Evolutionary conservation across 306 rosid genomes (phyloP), one percentile per base, ranked within the genome.

Genomic region (Vigna trinervia): DNA sequence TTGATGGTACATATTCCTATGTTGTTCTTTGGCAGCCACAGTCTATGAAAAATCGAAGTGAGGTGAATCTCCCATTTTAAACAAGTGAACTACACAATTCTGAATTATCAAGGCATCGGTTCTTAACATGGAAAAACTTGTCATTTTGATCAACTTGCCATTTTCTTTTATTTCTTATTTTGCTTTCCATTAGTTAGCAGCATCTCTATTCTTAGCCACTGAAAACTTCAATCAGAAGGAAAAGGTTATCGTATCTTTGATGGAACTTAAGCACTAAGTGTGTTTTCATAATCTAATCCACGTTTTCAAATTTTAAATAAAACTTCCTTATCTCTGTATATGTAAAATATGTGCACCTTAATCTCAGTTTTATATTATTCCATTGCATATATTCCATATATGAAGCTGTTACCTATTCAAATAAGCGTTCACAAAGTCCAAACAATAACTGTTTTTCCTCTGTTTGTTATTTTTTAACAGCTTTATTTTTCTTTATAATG

Each of bases 71-170:
- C 62, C 28, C 30, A 14, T 64, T 36, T 22, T 9, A 76, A 63
- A 76, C 32, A 14, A 64, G 53, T 64, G 23, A 75, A 63, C 13
- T 12, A 19, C 43, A 65, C 23, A 53, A 52, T 20, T 48, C 3
- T 51, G 30, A 38, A 19, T 63, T 76, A 38, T 20, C 5, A 17
- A 17, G 17, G 63, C n/a, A 62, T 75, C 51, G 54, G 32, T 48
- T n/a, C 32, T 65, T 65, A 20, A 75, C 70, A 22, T 20, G 53
- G 53, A 63, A 63, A 62, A 64, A 41, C 73, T 12, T 63, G 54
- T 19, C 17, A 36, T 12, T 50, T 20, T 63, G 73, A 65, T 45
- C 64, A 62, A 32, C 50, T 30, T 12, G 32, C 12, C 38, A 4
- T 7, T 45, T 14, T 74, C 22, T 58, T 30, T 20, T 13, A n/a